Conservation (phyloP, 2,329 filamentous ascomycete genomes). For the Fonsecaea erecta region DNA sequence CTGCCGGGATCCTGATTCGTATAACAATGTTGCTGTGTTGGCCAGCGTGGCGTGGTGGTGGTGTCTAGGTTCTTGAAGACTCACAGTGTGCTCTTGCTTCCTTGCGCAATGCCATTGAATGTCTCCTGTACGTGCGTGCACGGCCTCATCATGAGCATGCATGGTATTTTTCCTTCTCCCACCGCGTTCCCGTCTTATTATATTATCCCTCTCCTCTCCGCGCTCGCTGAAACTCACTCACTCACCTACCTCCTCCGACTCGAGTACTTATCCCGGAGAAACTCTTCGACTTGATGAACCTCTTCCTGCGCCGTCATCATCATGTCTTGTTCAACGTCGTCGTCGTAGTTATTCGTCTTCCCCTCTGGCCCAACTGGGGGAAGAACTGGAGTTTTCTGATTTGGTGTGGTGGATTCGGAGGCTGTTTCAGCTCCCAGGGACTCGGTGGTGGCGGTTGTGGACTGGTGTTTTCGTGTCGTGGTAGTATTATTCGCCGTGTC, state of each 20-base stretch:
- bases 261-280: slow-evolving; percentile 12
- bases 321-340: not conserved
- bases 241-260: not conserved
- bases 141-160: too few species aligned
- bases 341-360: not conserved
- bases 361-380: not conserved
- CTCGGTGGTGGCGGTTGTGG: too few species aligned
- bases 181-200: not conserved
- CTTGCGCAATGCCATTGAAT: not conserved
- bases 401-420: too few species aligned
- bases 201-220: too few species aligned
- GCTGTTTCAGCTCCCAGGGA: too few species aligned
- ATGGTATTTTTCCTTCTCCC: not conserved
- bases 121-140: not conserved
- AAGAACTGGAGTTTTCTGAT: too few species aligned
- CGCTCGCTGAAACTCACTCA: too few species aligned
- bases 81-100: too few species aligned
- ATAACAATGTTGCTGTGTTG: too few species aligned
- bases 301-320: slow-evolving; percentile 12
- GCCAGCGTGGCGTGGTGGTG: not conserved
- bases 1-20: not conserved
- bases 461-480: too few species aligned
- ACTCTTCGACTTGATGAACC: slow-evolving; percentile 9
- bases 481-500: too few species aligned
- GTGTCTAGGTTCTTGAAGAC: too few species aligned